Base-by-base conservation (phyloP, 768 basidiomycete genomes). In the Infundibulicybe gibba region DNA sequence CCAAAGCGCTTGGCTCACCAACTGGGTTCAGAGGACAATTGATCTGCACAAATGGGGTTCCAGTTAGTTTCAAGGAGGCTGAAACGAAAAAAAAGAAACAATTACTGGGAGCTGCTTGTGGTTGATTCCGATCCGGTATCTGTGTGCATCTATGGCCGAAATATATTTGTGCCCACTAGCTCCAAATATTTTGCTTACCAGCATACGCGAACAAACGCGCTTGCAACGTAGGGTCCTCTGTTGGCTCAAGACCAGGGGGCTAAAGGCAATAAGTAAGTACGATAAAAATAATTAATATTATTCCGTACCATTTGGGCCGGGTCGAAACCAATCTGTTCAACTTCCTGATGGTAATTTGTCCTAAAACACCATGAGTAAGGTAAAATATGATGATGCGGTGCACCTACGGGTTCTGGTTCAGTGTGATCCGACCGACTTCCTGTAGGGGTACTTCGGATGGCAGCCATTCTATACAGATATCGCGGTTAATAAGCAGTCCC, bases 181-280 rank as follows among this genome's bases (percentile, higher is more conserved):
- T 25, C 8, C 25, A 25, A 37, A 41, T 8, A 32, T 34, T 6
- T 32, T 38, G 43, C 61, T 50, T 53, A 67, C 75, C 76, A 37
- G 71, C 72, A 56, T 83, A 82, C 1, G 77, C 72, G 63, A 81
- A 82, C 44, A 81, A 62, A 31, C 80, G 74, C 14, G 71, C 69
- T 59, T 83, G 80, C 16, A 82, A 70, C 35, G 77, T 77, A 1
- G 79, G 81, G 59, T 83, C 80, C 40, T 75, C 76, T 0, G 69
- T 72, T 5, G 78, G 68, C 60, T 77, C 79, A 53, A 69, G 63
- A 13, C 70, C 70, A 48, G 49, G 47, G 32, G 52, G 54, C 51
- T 52, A 19, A 12, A 20, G 21, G 37, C 32, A 37, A 30, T 41
- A 9, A 17, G 15, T 19, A 20, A 32, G 12, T 19, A n/a, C 30